These are phyloP conservation scores for Priceomyces medius DNA, from an alignment of 805 yeast species.

Conservation along the genomic window DNA sequence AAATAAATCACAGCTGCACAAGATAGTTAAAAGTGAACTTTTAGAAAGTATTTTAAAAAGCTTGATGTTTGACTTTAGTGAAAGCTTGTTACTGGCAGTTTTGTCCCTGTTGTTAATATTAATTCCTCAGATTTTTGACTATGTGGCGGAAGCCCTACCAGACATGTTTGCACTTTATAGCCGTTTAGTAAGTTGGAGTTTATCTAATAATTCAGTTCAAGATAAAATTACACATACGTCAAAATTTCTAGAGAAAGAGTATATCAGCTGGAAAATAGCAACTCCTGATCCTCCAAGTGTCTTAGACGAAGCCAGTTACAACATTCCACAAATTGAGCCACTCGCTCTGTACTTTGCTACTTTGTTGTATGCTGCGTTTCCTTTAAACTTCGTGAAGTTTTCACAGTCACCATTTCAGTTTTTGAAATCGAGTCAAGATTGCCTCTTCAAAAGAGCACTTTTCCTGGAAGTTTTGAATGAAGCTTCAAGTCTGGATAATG, in stretches of 20 bases:
- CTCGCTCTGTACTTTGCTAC: conserved; percentile 41
- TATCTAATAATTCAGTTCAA: conserved; percentile 11
- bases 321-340: conserved; percentile 12
- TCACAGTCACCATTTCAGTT: conserved; percentile 42
- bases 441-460: conserved; percentile 9
- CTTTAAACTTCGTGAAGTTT: conserved; percentile 47
- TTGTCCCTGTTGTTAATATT: conserved; percentile 31
- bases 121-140: conserved; percentile 44
- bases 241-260: conserved; percentile 8
- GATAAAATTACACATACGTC: conserved; percentile 11
- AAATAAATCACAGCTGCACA: conserved; percentile 22
- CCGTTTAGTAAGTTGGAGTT: conserved; percentile 33
- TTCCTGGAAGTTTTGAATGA: conserved; percentile 6
- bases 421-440: conserved; percentile 14
- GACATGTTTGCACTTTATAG: conserved; percentile 45
- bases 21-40: conserved; percentile 34
- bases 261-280: conserved; percentile 19
- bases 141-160: conserved; percentile 32
- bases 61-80: conserved; percentile 40
- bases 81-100: conserved; percentile 38
- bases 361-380: conserved; percentile 57
- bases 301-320: background rate
- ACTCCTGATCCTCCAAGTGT: conserved; percentile 12
- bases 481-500: conserved; percentile 5
- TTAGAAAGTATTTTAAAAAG: conserved; percentile 38